Base-by-base conservation (phyloP, 148 eudicot genomes). In the Salicornia ramosissima region DNA sequence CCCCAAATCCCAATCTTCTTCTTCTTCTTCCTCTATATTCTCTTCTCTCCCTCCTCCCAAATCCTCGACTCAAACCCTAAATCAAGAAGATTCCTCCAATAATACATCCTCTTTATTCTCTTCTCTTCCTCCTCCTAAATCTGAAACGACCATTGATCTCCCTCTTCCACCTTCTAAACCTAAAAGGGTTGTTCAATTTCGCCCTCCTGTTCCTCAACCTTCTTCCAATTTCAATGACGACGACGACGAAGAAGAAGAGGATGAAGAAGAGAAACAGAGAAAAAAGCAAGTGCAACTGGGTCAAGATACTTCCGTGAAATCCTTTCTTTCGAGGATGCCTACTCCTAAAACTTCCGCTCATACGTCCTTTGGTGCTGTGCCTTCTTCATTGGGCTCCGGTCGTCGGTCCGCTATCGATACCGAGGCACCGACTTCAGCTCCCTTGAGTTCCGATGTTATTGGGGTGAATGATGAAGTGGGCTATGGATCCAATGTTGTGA, bases 271-370 rank as follows among this genome's bases (percentile, higher is more conserved):
- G 21, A 79, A 73, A 59, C 72, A 86, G 64, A 75, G 72, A 29
- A 86, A 84, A 78, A 81, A 46, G 67, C 18, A 69, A 7, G 43
- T 24, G 29, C 74, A 81, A 36, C 22, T 75, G 14, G 50, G 56
- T 26, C 68, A 78, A 19, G 74, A 82, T 6, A 18, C 82, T 10
- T 75, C 91, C 21, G 83, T 84, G 1, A 78, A 70, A 70, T 90
- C 94, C n/a, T 85, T 90, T 69, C 74, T 86, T 34, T 90, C 91
- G 0, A 78, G 80, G 69, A 80, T 93, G 42, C 96, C 98, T 3
- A 91, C 90, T 2, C 91, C 98, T n/a, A 85, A 69, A 55, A 83
- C 76, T 40, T 86, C 92, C 1, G 71, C 25, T 16, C 49, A 13
- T 1, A 22, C 74, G 0, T 45, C 90, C 0, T 75, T 90, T 56